These are phyloP conservation scores for Sordariomycetes sp. DNA, from an alignment of 2,329 filamentous ascomycete genomes.

Conservation along the genomic window DNA sequence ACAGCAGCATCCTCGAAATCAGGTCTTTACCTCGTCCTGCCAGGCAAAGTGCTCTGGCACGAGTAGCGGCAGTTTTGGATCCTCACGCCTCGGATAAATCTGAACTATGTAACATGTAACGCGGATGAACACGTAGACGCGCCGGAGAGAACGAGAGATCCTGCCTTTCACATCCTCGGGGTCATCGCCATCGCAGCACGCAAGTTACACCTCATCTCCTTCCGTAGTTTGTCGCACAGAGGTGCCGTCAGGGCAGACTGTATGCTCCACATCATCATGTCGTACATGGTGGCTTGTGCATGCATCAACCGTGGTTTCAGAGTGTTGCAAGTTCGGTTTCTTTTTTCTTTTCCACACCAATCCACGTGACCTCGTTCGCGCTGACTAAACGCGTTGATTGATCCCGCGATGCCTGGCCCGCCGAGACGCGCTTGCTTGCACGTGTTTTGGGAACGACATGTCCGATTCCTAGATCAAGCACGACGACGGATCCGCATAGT, in stretches of 20 bases:
- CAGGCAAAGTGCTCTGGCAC: background rate
- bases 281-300: too few species aligned
- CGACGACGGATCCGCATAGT: background rate
- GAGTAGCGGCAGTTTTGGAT: background rate
- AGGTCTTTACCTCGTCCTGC: background rate
- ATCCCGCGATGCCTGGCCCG: background rate
- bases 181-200: too few species aligned
- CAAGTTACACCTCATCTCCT: too few species aligned
- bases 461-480: background rate
- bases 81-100: background rate
- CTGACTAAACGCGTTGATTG: constrained; percentile 1
- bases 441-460: background rate
- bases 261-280: too few species aligned
- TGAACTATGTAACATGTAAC: background rate
- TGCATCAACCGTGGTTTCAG: background rate
- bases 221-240: too few species aligned
- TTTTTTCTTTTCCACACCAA: background rate
- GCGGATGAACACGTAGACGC: background rate
- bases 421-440: background rate
- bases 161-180: background rate
- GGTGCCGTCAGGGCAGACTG: too few species aligned
- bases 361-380: constrained; percentile 2
- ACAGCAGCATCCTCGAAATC: background rate
- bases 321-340: background rate
- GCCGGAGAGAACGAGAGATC: background rate